These are phyloP conservation scores for Penicillium silybi DNA, from an alignment of 495 filamentous ascomycete genomes.

Conservation along the genomic window DNA sequence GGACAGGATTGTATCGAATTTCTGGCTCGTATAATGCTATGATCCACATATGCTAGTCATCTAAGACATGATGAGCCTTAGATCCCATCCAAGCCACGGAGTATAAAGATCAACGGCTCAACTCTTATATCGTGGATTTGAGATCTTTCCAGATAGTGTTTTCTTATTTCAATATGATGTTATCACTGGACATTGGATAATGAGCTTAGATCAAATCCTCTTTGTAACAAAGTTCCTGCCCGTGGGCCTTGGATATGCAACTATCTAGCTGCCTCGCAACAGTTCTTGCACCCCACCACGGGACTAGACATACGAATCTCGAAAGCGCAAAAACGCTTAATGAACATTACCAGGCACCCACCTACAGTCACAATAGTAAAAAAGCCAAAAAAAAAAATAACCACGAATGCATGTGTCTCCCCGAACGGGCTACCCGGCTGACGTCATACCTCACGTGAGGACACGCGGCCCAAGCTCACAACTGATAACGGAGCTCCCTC, in stretches of 20 bases:
- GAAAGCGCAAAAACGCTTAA: neutral
- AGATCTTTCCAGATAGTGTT: no score
- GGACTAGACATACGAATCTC: neutral
- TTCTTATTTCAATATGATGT: neutral
- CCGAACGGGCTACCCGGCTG: constrained; percentile 1
- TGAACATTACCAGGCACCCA: neutral
- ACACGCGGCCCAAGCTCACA: constrained; percentile 19
- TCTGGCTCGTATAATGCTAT: neutral
- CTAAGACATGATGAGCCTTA: neutral
- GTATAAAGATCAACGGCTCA: neutral
- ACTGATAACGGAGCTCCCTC: constrained; percentile 14
- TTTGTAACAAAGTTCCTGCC: no score
- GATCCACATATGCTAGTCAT: neutral
- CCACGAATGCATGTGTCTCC: neutral
- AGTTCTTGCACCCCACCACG: neutral
- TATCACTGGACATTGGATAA: neutral
- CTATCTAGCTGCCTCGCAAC: neutral
- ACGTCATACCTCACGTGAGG: constrained; percentile 28
- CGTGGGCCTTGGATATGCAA: neutral
- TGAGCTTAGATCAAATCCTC: no score
- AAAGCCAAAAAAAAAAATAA: no score
- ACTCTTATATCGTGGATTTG: neutral
- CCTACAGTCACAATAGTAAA: no score
- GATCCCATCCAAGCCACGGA: neutral
- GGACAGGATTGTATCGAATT: neutral